These are phyloP conservation scores for Mycosphaerella sp. DNA, from an alignment of 2,329 filamentous ascomycete species.

Conservation along the genomic window DNA sequence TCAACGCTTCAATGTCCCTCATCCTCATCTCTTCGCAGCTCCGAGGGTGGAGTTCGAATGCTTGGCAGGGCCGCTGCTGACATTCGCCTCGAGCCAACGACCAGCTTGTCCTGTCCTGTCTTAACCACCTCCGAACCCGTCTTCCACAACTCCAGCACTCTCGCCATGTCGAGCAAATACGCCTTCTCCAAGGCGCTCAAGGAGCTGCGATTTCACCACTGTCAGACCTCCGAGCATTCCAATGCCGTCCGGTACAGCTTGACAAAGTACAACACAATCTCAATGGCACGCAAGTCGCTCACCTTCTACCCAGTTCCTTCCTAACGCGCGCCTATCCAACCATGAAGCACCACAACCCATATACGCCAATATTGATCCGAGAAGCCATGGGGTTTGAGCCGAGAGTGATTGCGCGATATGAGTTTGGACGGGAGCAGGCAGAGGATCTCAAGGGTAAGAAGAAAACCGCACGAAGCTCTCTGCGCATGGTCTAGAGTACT, in stretches of 20 bases:
- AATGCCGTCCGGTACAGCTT: slow-evolving; percentile 68
- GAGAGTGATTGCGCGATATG: slow-evolving; percentile 87
- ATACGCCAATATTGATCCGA: slow-evolving; percentile 87
- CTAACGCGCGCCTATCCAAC: slow-evolving; percentile 86
- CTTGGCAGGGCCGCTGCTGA: not conserved
- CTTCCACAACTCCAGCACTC: not conserved
- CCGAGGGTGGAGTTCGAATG: not conserved
- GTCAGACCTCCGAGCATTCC: slow-evolving; percentile 88
- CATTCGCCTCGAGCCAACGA: not conserved
- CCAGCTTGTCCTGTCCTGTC: not conserved
- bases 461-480: not conserved
- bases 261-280: not conserved
- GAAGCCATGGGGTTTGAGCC: slow-evolving; percentile 82
- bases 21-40: not conserved
- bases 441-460: slow-evolving; percentile 54
- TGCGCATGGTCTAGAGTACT: not conserved
- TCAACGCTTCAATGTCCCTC: not conserved
- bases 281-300: not conserved
- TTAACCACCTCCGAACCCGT: not conserved
- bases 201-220: slow-evolving; percentile 96
- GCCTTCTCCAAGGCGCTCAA: slow-evolving; percentile 82
- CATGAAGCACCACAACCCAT: slow-evolving; percentile 99
- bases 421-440: slow-evolving; percentile 62
- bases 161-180: slow-evolving; percentile 83
- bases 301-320: slow-evolving; percentile 60